These are phyloP conservation scores for Pseudonitzschia pungens DNA, from an alignment of 108 stramenopile species.

Conservation along the genomic window DNA sequence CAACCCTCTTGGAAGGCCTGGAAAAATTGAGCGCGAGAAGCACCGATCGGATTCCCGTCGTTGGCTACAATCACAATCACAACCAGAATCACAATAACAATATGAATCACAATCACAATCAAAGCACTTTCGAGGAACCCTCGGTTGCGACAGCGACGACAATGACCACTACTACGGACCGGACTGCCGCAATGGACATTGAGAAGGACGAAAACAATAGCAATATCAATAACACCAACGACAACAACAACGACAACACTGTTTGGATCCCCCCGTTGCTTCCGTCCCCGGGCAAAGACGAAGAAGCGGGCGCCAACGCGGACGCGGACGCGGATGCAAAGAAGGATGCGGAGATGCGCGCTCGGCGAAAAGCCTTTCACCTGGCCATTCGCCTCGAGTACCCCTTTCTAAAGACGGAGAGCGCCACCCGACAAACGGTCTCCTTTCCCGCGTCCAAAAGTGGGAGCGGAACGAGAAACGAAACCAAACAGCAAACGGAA, in stretches of 20 bases:
- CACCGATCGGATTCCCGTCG: neutral
- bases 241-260: neutral
- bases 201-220: no score
- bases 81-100: neutral
- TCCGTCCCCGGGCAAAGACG: neutral
- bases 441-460: no score
- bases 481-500: slow-evolving; percentile 2
- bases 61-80: neutral
- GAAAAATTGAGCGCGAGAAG: neutral
- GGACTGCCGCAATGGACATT: no score
- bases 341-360: neutral
- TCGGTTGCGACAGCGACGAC: neutral
- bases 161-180: no score
- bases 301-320: neutral
- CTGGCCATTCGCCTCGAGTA: slow-evolving; percentile 28
- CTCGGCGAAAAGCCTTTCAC: slow-evolving; percentile 36
- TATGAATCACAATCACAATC: no score
- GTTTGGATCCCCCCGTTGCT: slow-evolving; percentile 35
- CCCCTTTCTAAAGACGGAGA: slow-evolving; percentile 40
- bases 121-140: no score
- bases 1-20: neutral
- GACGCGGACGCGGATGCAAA: neutral
- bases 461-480: no score
- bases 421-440: slow-evolving; percentile 9
- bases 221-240: neutral